phyloP scores from a whole-genome alignment of 2,329 filamentous ascomycete species.

The Mariannaea sp. region DNA sequence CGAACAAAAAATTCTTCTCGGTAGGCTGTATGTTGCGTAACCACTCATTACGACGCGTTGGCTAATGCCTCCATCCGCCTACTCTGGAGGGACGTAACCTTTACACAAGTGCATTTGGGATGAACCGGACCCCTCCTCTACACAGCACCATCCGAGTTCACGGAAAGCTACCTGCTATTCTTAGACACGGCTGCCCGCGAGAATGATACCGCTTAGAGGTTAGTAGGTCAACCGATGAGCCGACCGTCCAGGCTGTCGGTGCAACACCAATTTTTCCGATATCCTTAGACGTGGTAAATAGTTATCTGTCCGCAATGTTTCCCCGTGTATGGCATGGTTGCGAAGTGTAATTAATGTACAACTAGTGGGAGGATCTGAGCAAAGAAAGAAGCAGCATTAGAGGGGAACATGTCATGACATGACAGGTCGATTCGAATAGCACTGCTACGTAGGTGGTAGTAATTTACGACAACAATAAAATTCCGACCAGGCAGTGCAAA shows the following conservation, averaged over 20 bases:
- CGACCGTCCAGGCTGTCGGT: neutral
- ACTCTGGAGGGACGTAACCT: too few species aligned
- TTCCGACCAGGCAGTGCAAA: constrained; percentile 6
- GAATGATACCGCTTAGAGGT: constrained; percentile 15
- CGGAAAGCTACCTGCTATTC: constrained; percentile 7
- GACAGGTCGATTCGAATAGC: neutral
- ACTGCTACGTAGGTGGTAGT: too few species aligned
- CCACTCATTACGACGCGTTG: neutral
- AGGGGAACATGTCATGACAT: neutral
- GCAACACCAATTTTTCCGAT: neutral
- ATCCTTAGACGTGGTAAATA: neutral
- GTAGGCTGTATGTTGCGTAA: constrained; percentile 3
- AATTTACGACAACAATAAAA: neutral
- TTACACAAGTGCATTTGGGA: neutral
- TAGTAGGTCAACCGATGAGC: constrained; percentile 27
- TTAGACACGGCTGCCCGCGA: constrained; percentile 13
- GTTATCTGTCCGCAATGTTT: neutral
- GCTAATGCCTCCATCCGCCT: neutral
- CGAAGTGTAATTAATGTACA: neutral
- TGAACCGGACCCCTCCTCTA: neutral
- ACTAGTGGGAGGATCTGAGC: neutral
- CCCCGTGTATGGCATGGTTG: neutral
- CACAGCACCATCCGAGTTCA: neutral
- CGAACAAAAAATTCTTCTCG: neutral
- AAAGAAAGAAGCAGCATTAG: too few species aligned